Evolutionary conservation across 331 rosid genomes (phyloP).

Genomic region (Telfairia occidentalis): DNA sequence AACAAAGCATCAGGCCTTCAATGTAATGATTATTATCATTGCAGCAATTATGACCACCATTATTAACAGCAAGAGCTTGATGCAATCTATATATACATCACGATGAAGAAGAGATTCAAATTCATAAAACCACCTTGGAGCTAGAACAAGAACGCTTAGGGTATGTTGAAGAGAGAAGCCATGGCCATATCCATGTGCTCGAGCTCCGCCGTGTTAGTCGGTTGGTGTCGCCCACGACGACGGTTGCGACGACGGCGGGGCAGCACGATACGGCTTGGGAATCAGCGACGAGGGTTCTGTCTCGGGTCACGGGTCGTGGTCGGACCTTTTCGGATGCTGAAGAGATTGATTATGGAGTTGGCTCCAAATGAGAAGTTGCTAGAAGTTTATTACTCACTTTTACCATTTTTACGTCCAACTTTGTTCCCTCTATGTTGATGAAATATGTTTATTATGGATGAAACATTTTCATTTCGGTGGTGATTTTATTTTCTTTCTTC

Average conservation of each 20-base stretch:
- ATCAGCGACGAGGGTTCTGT: conserved; percentile 57
- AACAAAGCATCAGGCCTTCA: conserved; percentile 1
- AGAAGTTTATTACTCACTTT: conserved; percentile 57
- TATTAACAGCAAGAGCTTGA: background rate
- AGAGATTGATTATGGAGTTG: conserved; percentile 56
- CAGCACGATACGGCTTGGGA: conserved; percentile 57
- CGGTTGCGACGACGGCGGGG: conserved; percentile 47
- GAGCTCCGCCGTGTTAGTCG: conserved; percentile 31
- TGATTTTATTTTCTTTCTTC: background rate
- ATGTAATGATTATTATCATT: conserved; percentile 10
- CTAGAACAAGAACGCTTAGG: background rate
- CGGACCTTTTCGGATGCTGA: conserved; percentile 56
- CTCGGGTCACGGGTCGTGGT: conserved; percentile 47
- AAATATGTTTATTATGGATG: background rate
- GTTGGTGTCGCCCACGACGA: conserved; percentile 48
- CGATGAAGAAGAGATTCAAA: background rate
- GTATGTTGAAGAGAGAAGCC: background rate
- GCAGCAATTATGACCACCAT: background rate
- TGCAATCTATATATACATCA: conserved; percentile 1
- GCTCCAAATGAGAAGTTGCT: conserved; percentile 50
- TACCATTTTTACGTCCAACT: conserved; percentile 68
- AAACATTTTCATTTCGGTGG: conserved; percentile 3
- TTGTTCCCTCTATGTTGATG: conserved; percentile 70
- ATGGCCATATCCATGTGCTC: conserved; percentile 43
- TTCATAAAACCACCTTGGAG: background rate